phyloP scores from a whole-genome alignment of 2,329 filamentous ascomycete genomes.

The Fusarium redolens region DNA sequence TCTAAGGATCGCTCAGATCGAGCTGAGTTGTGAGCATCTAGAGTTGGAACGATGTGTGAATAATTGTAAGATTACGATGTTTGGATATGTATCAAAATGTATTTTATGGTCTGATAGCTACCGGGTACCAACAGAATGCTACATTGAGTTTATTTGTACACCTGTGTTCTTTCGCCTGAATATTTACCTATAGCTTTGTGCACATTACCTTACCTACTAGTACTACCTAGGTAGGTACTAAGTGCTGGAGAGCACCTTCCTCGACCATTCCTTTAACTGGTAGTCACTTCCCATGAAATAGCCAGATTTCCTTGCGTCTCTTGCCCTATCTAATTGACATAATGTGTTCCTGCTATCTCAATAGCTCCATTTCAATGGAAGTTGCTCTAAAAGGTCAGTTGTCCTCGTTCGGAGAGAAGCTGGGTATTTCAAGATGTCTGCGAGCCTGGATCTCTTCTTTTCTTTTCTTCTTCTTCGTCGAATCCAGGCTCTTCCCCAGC shows the following conservation, averaged over 20 bases:
- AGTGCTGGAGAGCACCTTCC: too few relatives aligned
- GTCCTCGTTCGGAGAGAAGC: background rate
- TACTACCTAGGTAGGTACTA: too few relatives aligned
- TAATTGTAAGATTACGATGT: background rate
- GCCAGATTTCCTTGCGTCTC: background rate
- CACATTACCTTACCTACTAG: too few relatives aligned
- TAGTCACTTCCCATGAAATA: background rate
- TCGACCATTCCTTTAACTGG: too few relatives aligned
- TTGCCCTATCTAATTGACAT: background rate
- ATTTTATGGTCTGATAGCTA: background rate
- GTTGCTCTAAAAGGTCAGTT: background rate
- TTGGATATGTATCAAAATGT: constrained; percentile 1
- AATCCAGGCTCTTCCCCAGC: background rate
- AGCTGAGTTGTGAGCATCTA: background rate
- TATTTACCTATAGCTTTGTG: too few relatives aligned
- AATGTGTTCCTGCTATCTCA: background rate
- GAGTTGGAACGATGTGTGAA: background rate
- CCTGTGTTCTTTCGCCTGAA: too few relatives aligned
- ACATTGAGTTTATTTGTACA: too few relatives aligned
- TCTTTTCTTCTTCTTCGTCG: background rate
- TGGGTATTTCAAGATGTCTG: background rate
- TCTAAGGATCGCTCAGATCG: background rate
- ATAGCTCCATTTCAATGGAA: background rate
- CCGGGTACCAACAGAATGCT: background rate
- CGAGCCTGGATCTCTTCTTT: background rate